These are phyloP conservation scores for Alternaria sp. DNA, from an alignment of 2,329 filamentous ascomycete genomes.

Conservation along the genomic window DNA sequence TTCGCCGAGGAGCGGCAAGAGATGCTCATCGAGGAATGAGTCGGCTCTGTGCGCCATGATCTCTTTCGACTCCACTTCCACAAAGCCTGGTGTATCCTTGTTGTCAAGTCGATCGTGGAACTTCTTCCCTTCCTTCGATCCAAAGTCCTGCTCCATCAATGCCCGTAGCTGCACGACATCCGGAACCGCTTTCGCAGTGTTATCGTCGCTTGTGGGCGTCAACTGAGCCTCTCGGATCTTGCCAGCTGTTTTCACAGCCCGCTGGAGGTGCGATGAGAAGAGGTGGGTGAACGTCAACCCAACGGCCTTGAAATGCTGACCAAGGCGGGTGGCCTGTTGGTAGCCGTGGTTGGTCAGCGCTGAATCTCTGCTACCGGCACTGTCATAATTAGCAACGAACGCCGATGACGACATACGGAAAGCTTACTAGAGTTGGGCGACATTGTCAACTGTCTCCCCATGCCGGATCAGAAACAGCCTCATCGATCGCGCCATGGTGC, in stretches of 20 bases:
- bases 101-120: constrained; percentile 53
- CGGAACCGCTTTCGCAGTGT: constrained; percentile 14
- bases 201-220: background rate
- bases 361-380: constrained; percentile 82
- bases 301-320: constrained; percentile 67
- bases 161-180: constrained; percentile 32
- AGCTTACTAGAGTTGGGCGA: constrained; percentile 73
- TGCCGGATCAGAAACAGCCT: constrained; percentile 81
- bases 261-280: constrained; percentile 78
- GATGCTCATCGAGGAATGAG: constrained; percentile 68
- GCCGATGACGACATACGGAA: constrained; percentile 4
- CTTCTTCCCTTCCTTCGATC: constrained; percentile 70
- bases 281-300: constrained; percentile 71
- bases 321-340: constrained; percentile 77
- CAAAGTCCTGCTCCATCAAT: constrained; percentile 77
- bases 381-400: constrained; percentile 47
- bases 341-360: constrained; percentile 80
- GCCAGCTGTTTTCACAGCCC: constrained; percentile 74
- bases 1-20: constrained; percentile 63
- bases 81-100: constrained; percentile 52
- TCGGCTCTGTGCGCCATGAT: constrained; percentile 70
- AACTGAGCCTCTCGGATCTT: constrained; percentile 66
- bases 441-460: constrained; percentile 90
- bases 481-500: constrained; percentile 52
- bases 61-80: constrained; percentile 70